Evolutionary conservation across 2,329 filamentous ascomycete species (phyloP).

Genomic region (Fragosphaeria purpurea): DNA sequence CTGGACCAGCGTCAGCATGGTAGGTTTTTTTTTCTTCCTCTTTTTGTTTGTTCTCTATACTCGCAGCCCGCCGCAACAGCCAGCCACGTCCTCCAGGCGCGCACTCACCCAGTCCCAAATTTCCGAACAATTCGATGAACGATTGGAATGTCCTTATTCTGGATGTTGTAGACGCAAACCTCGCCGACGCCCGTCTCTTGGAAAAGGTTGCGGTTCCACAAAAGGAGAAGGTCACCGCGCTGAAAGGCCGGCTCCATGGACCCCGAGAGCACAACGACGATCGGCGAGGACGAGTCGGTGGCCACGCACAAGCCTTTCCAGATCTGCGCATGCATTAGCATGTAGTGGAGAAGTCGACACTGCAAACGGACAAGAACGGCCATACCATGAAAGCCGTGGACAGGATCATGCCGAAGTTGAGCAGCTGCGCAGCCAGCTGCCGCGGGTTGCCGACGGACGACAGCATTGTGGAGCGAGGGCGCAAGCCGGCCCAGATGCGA

Average conservation of each 20-base stretch:
- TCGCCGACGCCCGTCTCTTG: constrained; percentile 41
- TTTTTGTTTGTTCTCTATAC: too few species aligned
- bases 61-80: too few species aligned
- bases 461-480: constrained; percentile 43
- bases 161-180: constrained; percentile 65
- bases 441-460: constrained; percentile 63
- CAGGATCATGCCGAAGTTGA: constrained; percentile 86
- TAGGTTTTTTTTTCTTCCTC: too few species aligned
- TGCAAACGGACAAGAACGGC: neutral
- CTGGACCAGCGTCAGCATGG: constrained; percentile 20
- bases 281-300: constrained; percentile 65
- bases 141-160: constrained; percentile 93
- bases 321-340: constrained; percentile 38
- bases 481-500: too few species aligned
- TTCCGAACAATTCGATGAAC: constrained; percentile 84
- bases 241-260: constrained; percentile 79
- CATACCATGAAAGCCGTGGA: constrained; percentile 82
- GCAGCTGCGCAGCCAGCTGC: constrained; percentile 68
- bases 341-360: neutral
- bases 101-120: constrained; percentile 47
- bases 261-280: constrained; percentile 76
- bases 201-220: constrained; percentile 63
- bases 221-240: constrained; percentile 62
- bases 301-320: constrained; percentile 81
- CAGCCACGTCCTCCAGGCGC: neutral